These are phyloP conservation scores for Takakia lepidozioides DNA, from an alignment of 225 moss, liverwort and hornwort genomes.

Conservation along the genomic window DNA sequence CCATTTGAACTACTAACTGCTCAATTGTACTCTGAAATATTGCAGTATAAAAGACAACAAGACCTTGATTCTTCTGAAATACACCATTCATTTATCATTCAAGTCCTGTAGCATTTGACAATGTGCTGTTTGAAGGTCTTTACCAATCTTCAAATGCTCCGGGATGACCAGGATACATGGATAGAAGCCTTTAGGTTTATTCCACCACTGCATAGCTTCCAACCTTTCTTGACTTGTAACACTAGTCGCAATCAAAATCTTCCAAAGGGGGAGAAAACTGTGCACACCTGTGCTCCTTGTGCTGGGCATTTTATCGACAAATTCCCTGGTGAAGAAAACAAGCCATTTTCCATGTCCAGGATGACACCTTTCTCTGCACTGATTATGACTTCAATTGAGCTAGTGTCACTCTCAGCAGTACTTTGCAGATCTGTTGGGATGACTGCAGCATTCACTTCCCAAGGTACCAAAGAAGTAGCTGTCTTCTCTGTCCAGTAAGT, in stretches of 20 bases:
- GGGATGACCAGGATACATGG: conserved; percentile 27
- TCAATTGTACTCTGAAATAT: too few species aligned
- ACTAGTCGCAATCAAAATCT: neutral
- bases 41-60: too few species aligned
- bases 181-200: conserved; percentile 25
- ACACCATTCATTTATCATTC: too few species aligned
- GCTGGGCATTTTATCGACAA: conserved; percentile 5
- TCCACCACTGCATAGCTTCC: conserved; percentile 16
- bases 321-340: conserved; percentile 5
- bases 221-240: conserved; percentile 26
- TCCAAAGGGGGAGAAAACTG: neutral
- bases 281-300: neutral
- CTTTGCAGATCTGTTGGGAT: conserved; percentile 4
- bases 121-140: neutral
- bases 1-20: too few species aligned
- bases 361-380: conserved; percentile 4
- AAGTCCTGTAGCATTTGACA: too few species aligned
- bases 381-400: conserved; percentile 15
- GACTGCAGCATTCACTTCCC: conserved; percentile 3
- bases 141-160: conserved; percentile 22
- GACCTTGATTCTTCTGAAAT: too few species aligned
- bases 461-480: conserved; percentile 11
- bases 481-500: conserved; percentile 10
- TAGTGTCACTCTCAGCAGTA: conserved; percentile 1
- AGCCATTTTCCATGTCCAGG: conserved; percentile 2